Evolutionary conservation across 2,329 filamentous ascomycete genomes (phyloP), one percentile per base, ranked within the genome.

Genomic region (Bipolaris bicolor): DNA sequence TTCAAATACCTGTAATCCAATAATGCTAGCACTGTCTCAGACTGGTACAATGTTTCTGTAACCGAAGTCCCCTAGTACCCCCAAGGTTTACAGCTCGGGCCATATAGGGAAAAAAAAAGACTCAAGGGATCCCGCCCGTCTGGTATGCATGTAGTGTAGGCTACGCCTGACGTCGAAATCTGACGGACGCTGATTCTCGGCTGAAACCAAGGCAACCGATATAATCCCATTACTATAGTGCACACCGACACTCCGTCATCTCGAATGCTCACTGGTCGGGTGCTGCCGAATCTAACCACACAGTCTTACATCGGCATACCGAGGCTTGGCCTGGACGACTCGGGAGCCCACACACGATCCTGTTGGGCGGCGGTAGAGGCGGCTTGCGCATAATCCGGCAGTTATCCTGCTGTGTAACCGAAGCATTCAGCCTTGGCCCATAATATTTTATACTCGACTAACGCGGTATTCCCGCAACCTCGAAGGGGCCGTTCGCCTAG

Each of bases 191-290:
- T 39, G 41, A 11, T 29, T 20, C 13, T 55, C 57, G 55, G 55
- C 44, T 56, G 58, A 53, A 51, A 10, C 13, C 39, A 34, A 49
- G 49, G 46, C 54, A 43, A 58, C 54, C 56, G 51, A 49, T 50
- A 54, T 24, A 47, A 57, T 49, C 47, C 50, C 51, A 50, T 55
- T 33, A 46, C 24, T 44, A 40, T 45, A 40, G 26, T 29, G 37
- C 52, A 64, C 62, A 68, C 62, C 65, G 63, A 67, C 62, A 62
- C 59, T 66, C 52, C 61, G 63, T 57, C 57, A 59, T 58, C 54
- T 53, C 11, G 49, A 47, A 44, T 13, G 49, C 52, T 29, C 45
- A 64, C 55, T 65, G 57, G 41, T 48, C 39, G 29, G 29, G 20
- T 43, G 31, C 40, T 53, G 29, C 50, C 57, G 57, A 48, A 26